These are phyloP conservation scores for Asterophora parasitica DNA, from an alignment of 768 basidiomycete species.

Conservation along the genomic window DNA sequence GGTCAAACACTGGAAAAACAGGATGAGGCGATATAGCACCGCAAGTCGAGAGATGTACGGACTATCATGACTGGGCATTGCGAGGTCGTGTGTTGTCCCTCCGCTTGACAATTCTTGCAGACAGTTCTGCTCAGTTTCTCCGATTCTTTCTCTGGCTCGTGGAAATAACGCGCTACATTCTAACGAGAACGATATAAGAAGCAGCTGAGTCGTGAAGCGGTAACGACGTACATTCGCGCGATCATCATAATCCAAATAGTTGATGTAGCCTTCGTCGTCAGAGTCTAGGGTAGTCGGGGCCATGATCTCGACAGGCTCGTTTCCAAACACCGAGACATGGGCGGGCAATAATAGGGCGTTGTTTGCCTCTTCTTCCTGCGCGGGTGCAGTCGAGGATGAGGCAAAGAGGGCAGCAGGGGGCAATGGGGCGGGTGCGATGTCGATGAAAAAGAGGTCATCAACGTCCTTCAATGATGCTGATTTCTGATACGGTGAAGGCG, in stretches of 20 bases:
- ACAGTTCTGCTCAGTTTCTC: slow-evolving; percentile 45
- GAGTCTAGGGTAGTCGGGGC: slow-evolving; percentile 34
- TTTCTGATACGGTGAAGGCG: slow-evolving; percentile 14
- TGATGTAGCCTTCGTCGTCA: slow-evolving; percentile 68
- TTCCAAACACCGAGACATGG: slow-evolving; percentile 60
- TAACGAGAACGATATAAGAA: slow-evolving; percentile 17
- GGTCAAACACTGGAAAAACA: slow-evolving; percentile 57
- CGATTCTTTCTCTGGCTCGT: slow-evolving; percentile 38
- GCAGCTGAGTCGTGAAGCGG: neutral
- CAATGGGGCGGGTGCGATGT: slow-evolving; percentile 37
- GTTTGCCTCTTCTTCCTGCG: slow-evolving; percentile 19
- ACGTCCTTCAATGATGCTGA: slow-evolving; percentile 12
- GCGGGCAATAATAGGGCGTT: slow-evolving; percentile 52
- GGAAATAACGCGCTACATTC: slow-evolving; percentile 65
- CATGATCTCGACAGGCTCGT: slow-evolving; percentile 42
- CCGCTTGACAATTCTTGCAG: slow-evolving; percentile 76
- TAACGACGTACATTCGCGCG: slow-evolving; percentile 38
- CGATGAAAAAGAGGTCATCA: slow-evolving; percentile 44
- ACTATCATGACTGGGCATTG: slow-evolving; percentile 75
- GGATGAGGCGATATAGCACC: neutral
- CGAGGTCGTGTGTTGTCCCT: slow-evolving; percentile 62
- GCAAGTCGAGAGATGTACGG: slow-evolving; percentile 22
- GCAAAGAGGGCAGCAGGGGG: slow-evolving; percentile 18
- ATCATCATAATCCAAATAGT: slow-evolving; percentile 74
- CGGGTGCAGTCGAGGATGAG: slow-evolving; percentile 4